These are phyloP conservation scores for Phytopythium oedochilum DNA, from an alignment of 352 stramenopile genomes.

Conservation along the genomic window DNA sequence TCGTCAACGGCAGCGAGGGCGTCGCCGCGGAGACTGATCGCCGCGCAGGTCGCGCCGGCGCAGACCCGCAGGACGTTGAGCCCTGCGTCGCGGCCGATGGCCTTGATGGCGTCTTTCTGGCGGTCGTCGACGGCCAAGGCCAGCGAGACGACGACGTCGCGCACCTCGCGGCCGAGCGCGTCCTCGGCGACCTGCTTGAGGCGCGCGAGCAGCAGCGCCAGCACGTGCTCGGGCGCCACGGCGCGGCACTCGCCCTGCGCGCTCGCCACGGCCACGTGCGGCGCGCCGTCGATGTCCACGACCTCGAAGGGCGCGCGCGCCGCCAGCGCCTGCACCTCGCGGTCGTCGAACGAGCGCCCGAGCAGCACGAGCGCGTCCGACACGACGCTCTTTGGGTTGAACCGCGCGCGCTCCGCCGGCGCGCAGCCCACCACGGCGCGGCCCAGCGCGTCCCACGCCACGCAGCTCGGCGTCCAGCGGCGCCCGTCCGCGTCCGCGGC, in stretches of 20 bases:
- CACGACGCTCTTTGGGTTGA: not conserved
- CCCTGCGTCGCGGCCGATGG: slow-evolving; percentile 2
- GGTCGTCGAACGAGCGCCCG: slow-evolving; percentile 3
- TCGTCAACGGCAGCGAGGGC: not conserved
- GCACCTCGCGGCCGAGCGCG: not conserved
- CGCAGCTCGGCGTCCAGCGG: slow-evolving; percentile 5
- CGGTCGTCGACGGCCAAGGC: slow-evolving; percentile 1
- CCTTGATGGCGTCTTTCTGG: slow-evolving; percentile 3
- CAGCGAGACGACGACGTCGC: slow-evolving; percentile 4
- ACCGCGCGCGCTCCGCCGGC: not conserved
- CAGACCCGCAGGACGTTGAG: not conserved
- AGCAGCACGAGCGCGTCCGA: slow-evolving; percentile 4
- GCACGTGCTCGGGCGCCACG: slow-evolving; percentile 3
- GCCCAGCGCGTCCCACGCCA: slow-evolving; percentile 4
- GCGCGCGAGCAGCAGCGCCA: slow-evolving; percentile 2
- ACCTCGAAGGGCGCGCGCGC: slow-evolving; percentile 4
- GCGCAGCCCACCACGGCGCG: slow-evolving; percentile 1
- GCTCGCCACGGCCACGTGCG: slow-evolving; percentile 1
- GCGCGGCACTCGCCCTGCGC: slow-evolving; percentile 6
- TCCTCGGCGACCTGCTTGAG: slow-evolving; percentile 5
- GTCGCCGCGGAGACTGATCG: not conserved
- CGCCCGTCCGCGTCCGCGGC: not conserved
- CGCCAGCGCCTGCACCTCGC: slow-evolving; percentile 4
- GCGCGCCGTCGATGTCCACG: slow-evolving; percentile 4
- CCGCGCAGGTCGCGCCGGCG: not conserved